phyloP scores from a whole-genome alignment of 2,329 filamentous ascomycete genomes.

The Pseudogymnoascus sp. region DNA sequence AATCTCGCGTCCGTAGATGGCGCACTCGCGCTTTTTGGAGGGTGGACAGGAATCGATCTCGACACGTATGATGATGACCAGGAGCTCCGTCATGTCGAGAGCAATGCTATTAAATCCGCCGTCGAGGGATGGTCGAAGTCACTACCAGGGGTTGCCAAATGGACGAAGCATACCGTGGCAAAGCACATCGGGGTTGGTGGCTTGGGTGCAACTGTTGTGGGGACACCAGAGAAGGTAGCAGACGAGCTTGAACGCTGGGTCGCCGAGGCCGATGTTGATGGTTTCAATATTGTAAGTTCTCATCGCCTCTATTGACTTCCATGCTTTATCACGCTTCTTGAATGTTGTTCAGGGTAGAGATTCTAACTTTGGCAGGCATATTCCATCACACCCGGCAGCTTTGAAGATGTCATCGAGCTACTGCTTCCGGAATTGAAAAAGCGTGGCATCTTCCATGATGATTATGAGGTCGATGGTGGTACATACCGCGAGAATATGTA shows the following conservation, averaged over 20 bases:
- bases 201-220: slow-evolving; percentile 56
- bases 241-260: slow-evolving; percentile 62
- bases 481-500: slow-evolving; percentile 57
- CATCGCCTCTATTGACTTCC: slow-evolving; percentile 8
- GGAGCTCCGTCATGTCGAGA: slow-evolving; percentile 45
- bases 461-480: slow-evolving; percentile 47
- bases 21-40: slow-evolving; percentile 62
- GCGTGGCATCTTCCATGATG: slow-evolving; percentile 49
- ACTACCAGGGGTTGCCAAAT: slow-evolving; percentile 54
- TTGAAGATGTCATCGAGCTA: slow-evolving; percentile 60
- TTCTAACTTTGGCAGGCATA: slow-evolving; percentile 35
- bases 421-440: slow-evolving; percentile 55
- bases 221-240: slow-evolving; percentile 56
- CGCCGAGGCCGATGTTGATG: slow-evolving; percentile 60
- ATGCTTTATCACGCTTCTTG: background rate
- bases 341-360: slow-evolving; percentile 27
- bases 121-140: slow-evolving; percentile 50
- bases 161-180: slow-evolving; percentile 65
- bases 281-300: slow-evolving; percentile 59
- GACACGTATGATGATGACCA: slow-evolving; percentile 54
- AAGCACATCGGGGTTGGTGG: slow-evolving; percentile 61
- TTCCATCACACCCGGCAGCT: slow-evolving; percentile 58
- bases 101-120: slow-evolving; percentile 40
- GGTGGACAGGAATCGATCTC: slow-evolving; percentile 65
- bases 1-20: slow-evolving; percentile 58